These are phyloP conservation scores for Chrysoporthe deuterocubensis DNA, from an alignment of 2,329 filamentous ascomycete species.

Conservation along the genomic window DNA sequence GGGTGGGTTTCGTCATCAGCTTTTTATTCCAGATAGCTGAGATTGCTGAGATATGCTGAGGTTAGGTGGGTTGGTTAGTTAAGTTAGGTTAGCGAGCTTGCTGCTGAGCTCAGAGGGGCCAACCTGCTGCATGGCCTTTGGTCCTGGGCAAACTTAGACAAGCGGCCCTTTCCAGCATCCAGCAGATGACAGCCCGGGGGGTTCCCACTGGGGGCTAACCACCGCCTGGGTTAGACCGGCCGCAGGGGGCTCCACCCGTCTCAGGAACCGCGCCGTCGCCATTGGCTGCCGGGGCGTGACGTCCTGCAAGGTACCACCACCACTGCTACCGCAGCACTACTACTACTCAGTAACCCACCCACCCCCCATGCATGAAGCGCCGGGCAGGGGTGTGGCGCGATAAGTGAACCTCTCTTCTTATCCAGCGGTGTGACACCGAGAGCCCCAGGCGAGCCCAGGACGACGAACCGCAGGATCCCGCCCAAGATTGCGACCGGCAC, in stretches of 20 bases:
- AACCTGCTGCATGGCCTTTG: no score
- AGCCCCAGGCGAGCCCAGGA: no score
- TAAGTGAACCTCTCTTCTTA: background rate
- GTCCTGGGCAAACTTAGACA: no score
- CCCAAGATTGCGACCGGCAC: conserved; percentile 5
- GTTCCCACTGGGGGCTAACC: background rate
- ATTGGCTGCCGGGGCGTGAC: conserved; percentile 7
- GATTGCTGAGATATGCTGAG: no score
- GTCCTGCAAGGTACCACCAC: conserved; percentile 1
- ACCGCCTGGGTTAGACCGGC: background rate
- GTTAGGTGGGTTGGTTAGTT: no score
- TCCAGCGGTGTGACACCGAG: background rate
- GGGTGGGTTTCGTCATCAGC: no score
- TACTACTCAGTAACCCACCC: background rate
- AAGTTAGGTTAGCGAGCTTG: no score
- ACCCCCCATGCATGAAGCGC: no score
- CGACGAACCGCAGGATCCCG: background rate
- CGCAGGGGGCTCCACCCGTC: conserved; percentile 5
- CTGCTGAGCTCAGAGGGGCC: no score
- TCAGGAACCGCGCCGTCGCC: conserved; percentile 10
- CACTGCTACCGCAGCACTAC: background rate
- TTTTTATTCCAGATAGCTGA: no score
- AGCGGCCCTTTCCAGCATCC: background rate
- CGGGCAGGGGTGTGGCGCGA: no score
- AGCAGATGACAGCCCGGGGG: background rate